Evolutionary conservation across 768 basidiomycete genomes (phyloP), one percentile per base, ranked within the genome.

Genomic region (Terana coerulea): DNA sequence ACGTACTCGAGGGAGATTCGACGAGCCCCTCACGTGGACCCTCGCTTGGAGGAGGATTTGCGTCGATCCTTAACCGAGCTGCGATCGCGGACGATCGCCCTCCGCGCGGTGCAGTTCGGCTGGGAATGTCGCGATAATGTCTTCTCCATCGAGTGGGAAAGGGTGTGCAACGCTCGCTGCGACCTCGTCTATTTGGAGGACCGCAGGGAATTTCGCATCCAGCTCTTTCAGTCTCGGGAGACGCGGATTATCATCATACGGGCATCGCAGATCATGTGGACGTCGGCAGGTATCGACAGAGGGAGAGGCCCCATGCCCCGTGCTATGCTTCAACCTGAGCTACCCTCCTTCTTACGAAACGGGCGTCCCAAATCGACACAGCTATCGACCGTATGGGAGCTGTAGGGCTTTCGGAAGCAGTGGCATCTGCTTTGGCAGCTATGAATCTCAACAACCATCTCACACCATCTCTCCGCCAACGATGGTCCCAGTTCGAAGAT

Each of bases 71-170:
- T 63, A 9, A 34, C 46, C 7, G 34, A 51, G n/a, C 11, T 56
- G n/a, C 26, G 21, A 9, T 37, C 51, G 17, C 41, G 29, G 11
- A 24, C 36, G 2, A 49, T 61, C n/a, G 34, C 49, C 5, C 43
- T 61, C 24, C 19, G n/a, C 4, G 37, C 51, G 2, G 53, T 85
- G 25, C 81, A 83, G 58, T 81, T 82, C 55, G 77, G 80, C 14
- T 82, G 80, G 82, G 67, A 72, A 56, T 83, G 81, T 54, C 73
- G 81, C 19, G 80, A 82, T 59, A 62, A 67, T 4, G 68, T 72
- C 0, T 74, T 79, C 53, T 86, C 84, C n/a, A 64, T 76, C 36
- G 82, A 85, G 62, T 81, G 78, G 73, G 78, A 81, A 64, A 61
- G 67, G 21, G 3, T 29, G 8, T 68, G 62, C 45, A 35, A 39